Percentiles rank a stretch among this genome's conserved stretches.
Conservation (phyloP, 2,329 filamentous ascomycete genomes). For the Neofusicoccum sp. region DNA sequence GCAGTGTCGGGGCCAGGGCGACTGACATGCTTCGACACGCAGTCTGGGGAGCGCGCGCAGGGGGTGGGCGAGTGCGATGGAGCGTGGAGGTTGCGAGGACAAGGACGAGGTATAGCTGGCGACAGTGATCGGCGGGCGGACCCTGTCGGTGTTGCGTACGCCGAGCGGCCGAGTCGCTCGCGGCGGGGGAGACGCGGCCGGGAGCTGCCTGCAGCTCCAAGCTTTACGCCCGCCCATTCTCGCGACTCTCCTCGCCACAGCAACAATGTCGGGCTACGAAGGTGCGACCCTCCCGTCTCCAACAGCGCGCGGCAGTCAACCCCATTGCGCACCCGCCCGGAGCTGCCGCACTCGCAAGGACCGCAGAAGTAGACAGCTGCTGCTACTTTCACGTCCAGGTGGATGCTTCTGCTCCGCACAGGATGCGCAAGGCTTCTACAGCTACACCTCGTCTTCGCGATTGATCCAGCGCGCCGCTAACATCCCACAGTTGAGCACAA, state of each 20-base stretch:
- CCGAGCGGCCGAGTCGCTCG: background rate
- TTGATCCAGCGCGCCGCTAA: constrained; percentile 18
- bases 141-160: background rate
- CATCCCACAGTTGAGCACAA: constrained; percentile 50
- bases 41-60: background rate
- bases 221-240: background rate
- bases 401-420: background rate
- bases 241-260: constrained; percentile 60
- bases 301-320: background rate
- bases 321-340: too few relatives aligned
- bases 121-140: background rate
- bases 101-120: background rate
- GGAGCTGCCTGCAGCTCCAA: constrained; percentile 8
- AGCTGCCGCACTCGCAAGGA: too few relatives aligned
- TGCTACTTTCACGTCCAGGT: background rate
- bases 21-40: constrained; percentile 15
- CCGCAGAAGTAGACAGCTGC: background rate
- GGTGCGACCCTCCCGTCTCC: constrained; percentile 31
- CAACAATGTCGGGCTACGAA: constrained; percentile 67
- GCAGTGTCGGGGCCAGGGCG: constrained; percentile 4
- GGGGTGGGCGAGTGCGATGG: background rate
- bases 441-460: too few relatives aligned
- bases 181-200: constrained; percentile 11
- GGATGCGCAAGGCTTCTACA: too few relatives aligned
- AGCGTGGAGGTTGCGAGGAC: background rate